Base-by-base conservation (phyloP, 2,329 filamentous ascomycete species). In the Byssothecium circinans region DNA sequence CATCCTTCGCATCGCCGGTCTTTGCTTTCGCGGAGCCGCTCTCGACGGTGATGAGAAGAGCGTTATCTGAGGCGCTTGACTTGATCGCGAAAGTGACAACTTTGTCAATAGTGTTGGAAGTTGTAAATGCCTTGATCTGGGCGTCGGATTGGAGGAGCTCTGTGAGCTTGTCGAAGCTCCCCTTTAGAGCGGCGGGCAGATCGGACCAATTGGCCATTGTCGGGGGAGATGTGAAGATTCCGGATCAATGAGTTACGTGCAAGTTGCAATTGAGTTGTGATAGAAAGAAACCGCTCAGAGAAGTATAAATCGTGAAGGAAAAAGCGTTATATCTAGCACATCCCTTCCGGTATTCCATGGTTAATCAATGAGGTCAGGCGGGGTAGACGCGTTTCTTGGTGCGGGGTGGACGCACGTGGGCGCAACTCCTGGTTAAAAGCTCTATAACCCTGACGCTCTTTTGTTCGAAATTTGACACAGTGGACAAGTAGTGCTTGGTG, bases 71-170 rank as follows among this genome's bases (percentile, higher is more conserved):
- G 36, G 58, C 62, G 44, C 57, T 63, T 12, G 68, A 65, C 44
- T 68, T 70, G 62, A 68, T 65, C 23, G 62, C 67, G 34, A 72
- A 72, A 1, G 64, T 70, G 6, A 54, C 53, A 8, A 58, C 50
- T 30, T 63, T 61, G 42, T 62, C 61, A 47, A 72, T 70, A 4
- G 67, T 67, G 36, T 66, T 50, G 0, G 69, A 64, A 4, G 61
- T 65, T 4, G 64, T 67, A 45, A 72, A 71, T 8, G 68, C 66
- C 19, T 68, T 66, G 41, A 70, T 60, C 47, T 68, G 65, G 19
- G 41, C 50, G 30, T 72, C 68, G 29, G 65, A 67, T 15, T 63
- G 48, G 22, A 71, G 61, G 36, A 69, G 62, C 48, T 65, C 38
- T 19, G 60, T 52, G 36, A 71, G 50, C 54, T 67, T 62, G 43